These are phyloP conservation scores for Spiraea crenata DNA, from an alignment of 331 rosid genomes.

Conservation along the genomic window DNA sequence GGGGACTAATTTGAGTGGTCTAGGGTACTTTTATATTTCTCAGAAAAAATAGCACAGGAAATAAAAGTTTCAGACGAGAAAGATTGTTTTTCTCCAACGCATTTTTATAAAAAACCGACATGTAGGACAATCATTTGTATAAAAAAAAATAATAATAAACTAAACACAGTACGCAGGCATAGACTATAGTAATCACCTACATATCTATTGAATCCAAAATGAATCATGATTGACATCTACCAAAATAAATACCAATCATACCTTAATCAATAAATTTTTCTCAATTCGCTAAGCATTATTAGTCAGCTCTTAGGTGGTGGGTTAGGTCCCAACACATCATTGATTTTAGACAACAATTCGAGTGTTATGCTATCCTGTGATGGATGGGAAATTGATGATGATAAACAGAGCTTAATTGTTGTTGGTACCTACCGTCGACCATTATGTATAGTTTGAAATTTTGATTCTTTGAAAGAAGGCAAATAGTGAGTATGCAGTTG, in stretches of 20 bases:
- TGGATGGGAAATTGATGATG: slow-evolving; percentile 11
- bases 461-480: neutral
- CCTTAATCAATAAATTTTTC: neutral
- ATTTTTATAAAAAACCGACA: no score
- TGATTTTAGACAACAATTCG: neutral
- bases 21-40: no score
- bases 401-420: neutral
- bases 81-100: no score
- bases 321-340: slow-evolving; percentile 27
- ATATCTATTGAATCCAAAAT: slow-evolving; percentile 5
- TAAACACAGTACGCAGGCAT: no score
- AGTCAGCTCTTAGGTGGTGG: slow-evolving; percentile 37
- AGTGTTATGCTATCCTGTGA: slow-evolving; percentile 1
- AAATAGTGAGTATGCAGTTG: no score
- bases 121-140: no score
- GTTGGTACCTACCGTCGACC: slow-evolving; percentile 1
- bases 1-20: no score
- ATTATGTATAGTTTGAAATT: no score
- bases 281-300: slow-evolving; percentile 8
- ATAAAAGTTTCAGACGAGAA: no score
- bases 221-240: slow-evolving; percentile 16
- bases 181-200: neutral
- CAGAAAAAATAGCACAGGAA: no score
- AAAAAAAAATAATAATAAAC: no score
- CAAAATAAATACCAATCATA: slow-evolving; percentile 7